Evolutionary conservation across 257 asterid genomes (phyloP).

Genomic region (Scutellaria baicalensis): DNA sequence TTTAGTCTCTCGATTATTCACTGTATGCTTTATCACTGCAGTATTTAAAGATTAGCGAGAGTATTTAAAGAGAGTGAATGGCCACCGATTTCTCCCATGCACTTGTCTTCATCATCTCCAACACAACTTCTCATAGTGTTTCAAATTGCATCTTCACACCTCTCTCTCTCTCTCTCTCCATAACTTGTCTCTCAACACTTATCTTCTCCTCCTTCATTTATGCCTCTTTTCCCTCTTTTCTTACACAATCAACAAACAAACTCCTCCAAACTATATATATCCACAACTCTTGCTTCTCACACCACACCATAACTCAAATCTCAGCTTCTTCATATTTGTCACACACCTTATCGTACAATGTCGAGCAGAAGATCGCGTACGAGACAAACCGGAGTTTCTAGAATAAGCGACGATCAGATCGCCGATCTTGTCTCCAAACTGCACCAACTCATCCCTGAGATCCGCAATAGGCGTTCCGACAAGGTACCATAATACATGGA

Average conservation of each 20-base stretch:
- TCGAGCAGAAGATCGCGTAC: constrained; percentile 73
- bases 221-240: constrained; percentile 5
- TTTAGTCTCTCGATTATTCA: too few relatives aligned
- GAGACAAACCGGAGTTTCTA: constrained; percentile 41
- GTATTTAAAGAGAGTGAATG: constrained; percentile 31
- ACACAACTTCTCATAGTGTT: constrained; percentile 26
- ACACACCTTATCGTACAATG: constrained; percentile 25
- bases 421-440: constrained; percentile 62
- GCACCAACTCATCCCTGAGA: constrained; percentile 63
- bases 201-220: constrained; percentile 18
- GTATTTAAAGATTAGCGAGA: not conserved
- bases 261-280: not conserved
- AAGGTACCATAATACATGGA: constrained; percentile 32
- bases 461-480: constrained; percentile 47
- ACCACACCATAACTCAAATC: not conserved
- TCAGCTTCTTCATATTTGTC: not conserved
- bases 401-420: constrained; percentile 67
- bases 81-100: constrained; percentile 64
- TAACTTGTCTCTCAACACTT: constrained; percentile 30
- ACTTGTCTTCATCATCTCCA: constrained; percentile 55
- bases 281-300: not conserved
- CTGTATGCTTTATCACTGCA: not conserved
- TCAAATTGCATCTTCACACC: not conserved
- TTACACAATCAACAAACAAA: not conserved
- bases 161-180: constrained; percentile 32